Evolutionary conservation across 2,329 filamentous ascomycete genomes (phyloP).

Genomic region (Pyrenophora seminiperda): DNA sequence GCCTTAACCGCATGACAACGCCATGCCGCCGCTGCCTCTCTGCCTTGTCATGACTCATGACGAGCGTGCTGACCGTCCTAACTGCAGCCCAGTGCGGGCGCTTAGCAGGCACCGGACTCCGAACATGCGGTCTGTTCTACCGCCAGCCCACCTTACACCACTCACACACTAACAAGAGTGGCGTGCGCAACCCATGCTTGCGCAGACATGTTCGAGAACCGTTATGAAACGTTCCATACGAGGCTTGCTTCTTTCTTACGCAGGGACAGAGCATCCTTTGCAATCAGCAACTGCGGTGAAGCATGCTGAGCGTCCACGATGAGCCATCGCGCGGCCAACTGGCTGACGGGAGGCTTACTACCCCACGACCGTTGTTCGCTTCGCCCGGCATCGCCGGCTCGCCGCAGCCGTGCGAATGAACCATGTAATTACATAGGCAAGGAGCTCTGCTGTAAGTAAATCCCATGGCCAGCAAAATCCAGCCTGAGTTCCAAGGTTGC

Average conservation of each 20-base stretch:
- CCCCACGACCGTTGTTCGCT: constrained; percentile 21
- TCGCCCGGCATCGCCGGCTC: constrained; percentile 12
- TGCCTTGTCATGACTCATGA: constrained; percentile 20
- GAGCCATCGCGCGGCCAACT: constrained; percentile 15
- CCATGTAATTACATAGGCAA: no score
- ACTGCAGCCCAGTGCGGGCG: constrained; percentile 17
- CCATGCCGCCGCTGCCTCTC: constrained; percentile 5
- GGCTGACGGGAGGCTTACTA: constrained; percentile 1
- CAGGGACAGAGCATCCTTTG: constrained; percentile 2
- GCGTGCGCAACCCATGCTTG: constrained; percentile 13
- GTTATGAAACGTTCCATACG: constrained; percentile 28
- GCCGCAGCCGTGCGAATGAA: constrained; percentile 7
- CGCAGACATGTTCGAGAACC: constrained; percentile 34
- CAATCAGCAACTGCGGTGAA: constrained; percentile 4
- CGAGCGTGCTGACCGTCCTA: constrained; percentile 29
- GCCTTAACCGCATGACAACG: background rate
- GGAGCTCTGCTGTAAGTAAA: background rate
- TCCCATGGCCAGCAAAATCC: background rate
- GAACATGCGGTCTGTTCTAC: constrained; percentile 23
- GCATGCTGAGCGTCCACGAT: constrained; percentile 2
- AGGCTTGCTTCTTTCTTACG: constrained; percentile 1
- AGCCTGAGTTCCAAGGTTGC: no score
- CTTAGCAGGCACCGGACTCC: constrained; percentile 39
- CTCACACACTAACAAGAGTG: constrained; percentile 11
- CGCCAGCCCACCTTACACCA: constrained; percentile 11